Conservation (phyloP, 1,139 yeast genomes). For the Saccharomyces hybrid region DNA sequence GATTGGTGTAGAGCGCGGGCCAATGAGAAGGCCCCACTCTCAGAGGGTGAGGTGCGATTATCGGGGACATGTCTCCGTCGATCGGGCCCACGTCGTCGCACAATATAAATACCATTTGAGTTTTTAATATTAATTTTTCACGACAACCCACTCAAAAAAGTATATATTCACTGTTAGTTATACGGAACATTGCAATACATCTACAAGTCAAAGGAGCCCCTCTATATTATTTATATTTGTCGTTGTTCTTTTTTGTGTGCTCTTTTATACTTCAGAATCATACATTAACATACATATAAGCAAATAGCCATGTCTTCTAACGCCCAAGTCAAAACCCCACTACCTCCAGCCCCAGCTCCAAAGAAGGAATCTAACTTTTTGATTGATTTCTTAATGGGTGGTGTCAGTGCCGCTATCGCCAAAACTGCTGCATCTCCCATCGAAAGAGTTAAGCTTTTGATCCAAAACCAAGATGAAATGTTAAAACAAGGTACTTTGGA, state of each 20-base stretch:
- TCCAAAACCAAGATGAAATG: constrained; percentile 80
- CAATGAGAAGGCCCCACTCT: constrained; percentile 1
- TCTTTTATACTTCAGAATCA: neutral
- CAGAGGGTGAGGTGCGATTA: constrained; percentile 1
- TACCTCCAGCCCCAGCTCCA: constrained; percentile 15
- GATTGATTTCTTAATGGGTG: constrained; percentile 65
- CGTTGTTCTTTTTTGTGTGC: neutral
- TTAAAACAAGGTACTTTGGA: constrained; percentile 70
- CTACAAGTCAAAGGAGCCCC: neutral
- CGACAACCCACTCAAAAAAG: neutral
- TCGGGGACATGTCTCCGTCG: constrained; percentile 1
- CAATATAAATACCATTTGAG: neutral
- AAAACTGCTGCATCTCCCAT: constrained; percentile 82
- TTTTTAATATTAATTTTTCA: neutral
- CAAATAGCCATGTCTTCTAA: neutral
- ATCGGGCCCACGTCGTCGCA: constrained; percentile 1
- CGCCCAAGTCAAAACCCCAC: constrained; percentile 2
- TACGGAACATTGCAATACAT: neutral
- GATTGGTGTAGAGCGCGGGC: neutral
- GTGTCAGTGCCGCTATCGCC: constrained; percentile 79
- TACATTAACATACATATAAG: neutral
- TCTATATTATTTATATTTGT: neutral
- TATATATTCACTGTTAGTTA: neutral
- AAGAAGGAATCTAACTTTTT: constrained; percentile 34
- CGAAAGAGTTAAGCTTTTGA: constrained; percentile 71